Base-by-base conservation (phyloP, 164 flowering plant species). In the Buxus sempervirens region DNA sequence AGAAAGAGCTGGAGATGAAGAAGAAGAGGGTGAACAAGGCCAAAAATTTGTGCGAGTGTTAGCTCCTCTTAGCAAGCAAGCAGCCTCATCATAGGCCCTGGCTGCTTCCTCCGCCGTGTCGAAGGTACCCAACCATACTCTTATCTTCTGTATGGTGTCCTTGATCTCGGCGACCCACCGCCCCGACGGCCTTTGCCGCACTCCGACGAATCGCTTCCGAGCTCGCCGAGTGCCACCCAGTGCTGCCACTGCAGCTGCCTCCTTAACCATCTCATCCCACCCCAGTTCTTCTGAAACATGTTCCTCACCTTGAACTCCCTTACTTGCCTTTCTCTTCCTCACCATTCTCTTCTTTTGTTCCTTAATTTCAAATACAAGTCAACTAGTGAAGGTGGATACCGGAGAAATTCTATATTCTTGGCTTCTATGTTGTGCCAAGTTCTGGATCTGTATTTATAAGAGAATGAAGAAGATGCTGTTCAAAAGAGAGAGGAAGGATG, bases 151-250 rank as follows among this genome's bases (percentile, higher is more conserved):
- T 57, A 81, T 83, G 0, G 86, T 83, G 69, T 83, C 84, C 64
- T 83, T 83, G 22, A 81, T 83, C 77, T 82, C 85, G 0, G 85
- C 85, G 63, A 83, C 86, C 84, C 86, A 83, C 25, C 84, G 65
- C 1, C 86, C 86, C 1, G 86, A 83, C 0, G 84, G 83, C 72
- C 84, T 51, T 55, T 83, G 86, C 49, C 84, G 73, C 25, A 83
- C 86, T 20, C 84, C 86, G 23, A 83, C 81, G 38, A 65, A 83
- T 2, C 82, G 74, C 66, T 78, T 79, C 49, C 82, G 64, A 5
- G 75, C 75, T 24, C 77, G 67, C 36, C 72, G 71, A 8, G 55
- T 73, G 14, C 74, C 77, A 42, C 66, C 63, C 19, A 78, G 28
- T 18, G 62, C 60, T 1, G 59, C 70, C 22, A 24, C 32, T 27